Percentiles rank a stretch among this genome's conserved stretches.
phyloP scores from a whole-genome alignment of 23 red algal genomes.

The Gracilaria vermiculophylla region DNA sequence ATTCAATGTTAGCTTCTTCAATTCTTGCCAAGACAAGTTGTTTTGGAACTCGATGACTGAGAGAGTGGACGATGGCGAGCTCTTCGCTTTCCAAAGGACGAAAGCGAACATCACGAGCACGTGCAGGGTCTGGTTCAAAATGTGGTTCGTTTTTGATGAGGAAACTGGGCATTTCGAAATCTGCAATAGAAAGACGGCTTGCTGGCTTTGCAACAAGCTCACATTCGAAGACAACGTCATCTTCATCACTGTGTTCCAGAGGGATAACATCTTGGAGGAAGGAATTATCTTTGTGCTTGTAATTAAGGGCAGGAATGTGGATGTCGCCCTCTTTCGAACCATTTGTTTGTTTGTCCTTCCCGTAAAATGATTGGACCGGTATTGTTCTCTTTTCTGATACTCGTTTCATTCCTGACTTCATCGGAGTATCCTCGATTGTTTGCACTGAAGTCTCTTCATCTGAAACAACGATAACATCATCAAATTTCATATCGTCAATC shows the following conservation, averaged over 20 bases:
- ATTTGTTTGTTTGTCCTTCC: not conserved
- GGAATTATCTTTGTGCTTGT: not conserved
- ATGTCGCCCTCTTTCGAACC: not conserved
- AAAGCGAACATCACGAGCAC: slow-evolving; percentile 24
- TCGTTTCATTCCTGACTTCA: not conserved
- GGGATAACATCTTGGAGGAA: not conserved
- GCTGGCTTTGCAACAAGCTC: not conserved
- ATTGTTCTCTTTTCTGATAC: not conserved
- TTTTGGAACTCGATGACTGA: slow-evolving; percentile 7
- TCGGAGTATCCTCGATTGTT: not conserved
- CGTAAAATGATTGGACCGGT: not conserved
- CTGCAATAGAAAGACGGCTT: not conserved
- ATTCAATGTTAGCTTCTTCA: slow-evolving; percentile 45
- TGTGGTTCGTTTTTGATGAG: not conserved
- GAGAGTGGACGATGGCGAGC: not conserved
- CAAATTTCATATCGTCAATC: not conserved
- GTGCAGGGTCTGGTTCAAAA: not conserved
- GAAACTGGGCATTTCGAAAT: not conserved
- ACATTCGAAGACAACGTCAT: not conserved
- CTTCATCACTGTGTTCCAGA: not conserved
- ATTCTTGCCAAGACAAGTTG: slow-evolving; percentile 19
- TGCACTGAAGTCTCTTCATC: not conserved
- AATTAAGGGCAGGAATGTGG: not conserved
- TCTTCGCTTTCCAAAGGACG: not conserved
- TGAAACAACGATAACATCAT: not conserved